Conservation (phyloP, 2,329 filamentous ascomycete genomes). For the Neonectria punicea region DNA sequence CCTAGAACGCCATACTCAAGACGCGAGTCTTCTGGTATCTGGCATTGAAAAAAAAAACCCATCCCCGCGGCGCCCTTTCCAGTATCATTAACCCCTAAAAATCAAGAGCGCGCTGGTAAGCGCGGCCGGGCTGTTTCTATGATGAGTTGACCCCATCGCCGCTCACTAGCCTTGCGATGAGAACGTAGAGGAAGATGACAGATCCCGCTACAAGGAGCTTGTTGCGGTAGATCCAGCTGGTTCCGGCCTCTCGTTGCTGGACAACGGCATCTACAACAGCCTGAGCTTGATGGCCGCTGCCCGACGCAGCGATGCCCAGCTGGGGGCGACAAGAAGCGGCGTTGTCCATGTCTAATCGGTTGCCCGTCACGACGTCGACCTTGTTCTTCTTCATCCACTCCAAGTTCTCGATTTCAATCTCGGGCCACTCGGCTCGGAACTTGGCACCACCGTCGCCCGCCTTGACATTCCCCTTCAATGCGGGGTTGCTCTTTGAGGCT, state of each 20-base stretch:
- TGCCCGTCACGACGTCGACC: slow-evolving; percentile 82
- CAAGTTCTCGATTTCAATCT: slow-evolving; percentile 89
- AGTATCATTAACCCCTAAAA: slow-evolving; percentile 9
- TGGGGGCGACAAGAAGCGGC: slow-evolving; percentile 63
- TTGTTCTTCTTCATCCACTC: slow-evolving; percentile 88
- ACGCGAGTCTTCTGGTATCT: slow-evolving; percentile 37
- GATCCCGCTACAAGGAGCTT: slow-evolving; percentile 78
- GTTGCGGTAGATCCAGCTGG: slow-evolving; percentile 84
- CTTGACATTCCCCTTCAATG: slow-evolving; percentile 82
- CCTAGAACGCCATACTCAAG: slow-evolving; percentile 40
- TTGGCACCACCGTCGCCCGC: slow-evolving; percentile 92
- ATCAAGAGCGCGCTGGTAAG: slow-evolving; percentile 3
- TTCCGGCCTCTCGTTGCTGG: slow-evolving; percentile 81
- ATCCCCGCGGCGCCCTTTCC: slow-evolving; percentile 10
- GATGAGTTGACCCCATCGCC: slow-evolving; percentile 46
- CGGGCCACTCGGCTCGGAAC: slow-evolving; percentile 90
- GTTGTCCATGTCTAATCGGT: slow-evolving; percentile 60
- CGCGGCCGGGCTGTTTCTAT: slow-evolving; percentile 3
- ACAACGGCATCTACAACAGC: slow-evolving; percentile 80
- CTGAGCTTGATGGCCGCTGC: slow-evolving; percentile 71
- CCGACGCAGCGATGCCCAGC: slow-evolving; percentile 66
- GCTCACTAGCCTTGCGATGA: slow-evolving; percentile 80
- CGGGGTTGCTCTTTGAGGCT: slow-evolving; percentile 63
- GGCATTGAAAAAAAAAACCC: slow-evolving; percentile 27
- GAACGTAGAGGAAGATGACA: slow-evolving; percentile 82